phyloP scores from a whole-genome alignment of 805 yeast species.

The Saccharomycopsis sp. region DNA sequence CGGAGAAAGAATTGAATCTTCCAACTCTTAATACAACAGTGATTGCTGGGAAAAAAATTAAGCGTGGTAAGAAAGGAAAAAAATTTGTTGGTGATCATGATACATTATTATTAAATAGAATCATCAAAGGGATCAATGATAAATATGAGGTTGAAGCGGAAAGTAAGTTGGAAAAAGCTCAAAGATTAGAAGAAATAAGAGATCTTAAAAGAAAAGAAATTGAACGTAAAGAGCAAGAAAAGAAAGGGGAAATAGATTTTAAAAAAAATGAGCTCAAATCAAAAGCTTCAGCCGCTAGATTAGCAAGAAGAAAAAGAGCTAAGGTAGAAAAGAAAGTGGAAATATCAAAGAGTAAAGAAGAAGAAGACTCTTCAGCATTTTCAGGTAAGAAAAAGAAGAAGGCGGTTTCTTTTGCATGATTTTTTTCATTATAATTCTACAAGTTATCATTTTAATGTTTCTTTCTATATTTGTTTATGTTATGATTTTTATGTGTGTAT shows the following conservation, averaged over 20 bases:
- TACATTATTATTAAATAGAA: slow-evolving; percentile 47
- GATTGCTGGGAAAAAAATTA: slow-evolving; percentile 72
- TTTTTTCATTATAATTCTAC: neutral
- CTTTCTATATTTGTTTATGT: no score
- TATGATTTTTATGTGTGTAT: neutral
- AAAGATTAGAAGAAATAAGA: slow-evolving; percentile 81
- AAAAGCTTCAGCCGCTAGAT: slow-evolving; percentile 62
- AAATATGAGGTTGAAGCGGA: slow-evolving; percentile 69
- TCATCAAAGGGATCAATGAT: slow-evolving; percentile 75
- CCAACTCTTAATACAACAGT: slow-evolving; percentile 78
- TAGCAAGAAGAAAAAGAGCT: slow-evolving; percentile 50
- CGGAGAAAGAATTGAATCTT: slow-evolving; percentile 66
- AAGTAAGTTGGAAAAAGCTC: slow-evolving; percentile 82
- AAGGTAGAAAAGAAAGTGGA: slow-evolving; percentile 21
- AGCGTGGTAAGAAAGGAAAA: slow-evolving; percentile 79
- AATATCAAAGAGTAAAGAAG: slow-evolving; percentile 19
- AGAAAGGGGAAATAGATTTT: slow-evolving; percentile 56
- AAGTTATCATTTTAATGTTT: neutral
- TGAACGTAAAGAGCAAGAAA: slow-evolving; percentile 69
- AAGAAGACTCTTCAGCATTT: slow-evolving; percentile 20
- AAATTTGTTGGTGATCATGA: slow-evolving; percentile 67
- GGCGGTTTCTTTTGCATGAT: slow-evolving; percentile 39
- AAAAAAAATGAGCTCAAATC: slow-evolving; percentile 70
- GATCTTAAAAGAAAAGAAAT: slow-evolving; percentile 80
- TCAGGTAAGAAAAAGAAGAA: slow-evolving; percentile 29